These are phyloP conservation scores for Rhytidiadelphus loreus DNA, from an alignment of 225 moss, liverwort and hornwort genomes.

Conservation along the genomic window DNA sequence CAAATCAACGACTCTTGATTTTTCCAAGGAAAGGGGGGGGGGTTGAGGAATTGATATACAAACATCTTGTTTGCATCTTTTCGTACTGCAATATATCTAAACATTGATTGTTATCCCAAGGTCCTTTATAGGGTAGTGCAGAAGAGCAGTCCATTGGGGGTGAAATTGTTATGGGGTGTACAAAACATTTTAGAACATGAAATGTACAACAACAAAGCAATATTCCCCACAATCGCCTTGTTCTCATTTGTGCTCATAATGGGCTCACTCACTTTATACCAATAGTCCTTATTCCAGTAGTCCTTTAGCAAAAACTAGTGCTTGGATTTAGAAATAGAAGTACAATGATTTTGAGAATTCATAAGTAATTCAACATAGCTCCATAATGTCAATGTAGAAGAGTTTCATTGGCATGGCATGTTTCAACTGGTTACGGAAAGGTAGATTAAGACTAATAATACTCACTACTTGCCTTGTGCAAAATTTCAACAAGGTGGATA, in stretches of 20 bases:
- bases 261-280: not conserved
- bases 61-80: too few species aligned
- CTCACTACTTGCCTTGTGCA: too few species aligned
- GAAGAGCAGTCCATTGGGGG: not conserved
- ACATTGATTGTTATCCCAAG: not conserved
- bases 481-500: too few species aligned
- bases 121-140: not conserved
- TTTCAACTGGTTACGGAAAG: too few species aligned
- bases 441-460: too few species aligned
- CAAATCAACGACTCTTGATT: too few species aligned
- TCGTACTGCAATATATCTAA: too few species aligned
- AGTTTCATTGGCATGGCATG: too few species aligned
- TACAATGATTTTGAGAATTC: not conserved
- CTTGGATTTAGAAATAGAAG: not conserved
- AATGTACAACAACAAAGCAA: not conserved
- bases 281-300: not conserved
- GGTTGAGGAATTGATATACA: too few species aligned
- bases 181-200: not conserved
- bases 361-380: not conserved
- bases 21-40: too few species aligned
- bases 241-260: not conserved
- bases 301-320: not conserved
- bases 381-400: too few species aligned
- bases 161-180: not conserved
- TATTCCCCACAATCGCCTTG: not conserved